Base-by-base conservation (phyloP, 805 yeast genomes). In the Cyberlindnera suaveolens region DNA sequence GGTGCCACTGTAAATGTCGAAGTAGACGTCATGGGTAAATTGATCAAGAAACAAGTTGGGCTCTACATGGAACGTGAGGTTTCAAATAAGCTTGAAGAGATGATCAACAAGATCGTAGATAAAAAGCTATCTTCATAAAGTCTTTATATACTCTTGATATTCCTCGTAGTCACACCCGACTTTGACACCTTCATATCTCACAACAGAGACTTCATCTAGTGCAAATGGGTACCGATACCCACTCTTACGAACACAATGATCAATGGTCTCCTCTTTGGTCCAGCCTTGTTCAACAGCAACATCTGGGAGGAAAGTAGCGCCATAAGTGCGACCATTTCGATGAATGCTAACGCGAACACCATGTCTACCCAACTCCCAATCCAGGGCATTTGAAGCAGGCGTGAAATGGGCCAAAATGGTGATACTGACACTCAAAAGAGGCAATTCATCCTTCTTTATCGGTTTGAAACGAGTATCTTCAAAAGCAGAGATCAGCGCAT, bases 1-100 rank as follows among this genome's bases (percentile, higher is more conserved):
- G 90, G 87, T 1, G 83, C 74, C 33, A 52, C 58, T 15, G 95
- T 93, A 23, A 93, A 93, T 56, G 80, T 93, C 39, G 99, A 93
- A 65, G 99, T 93, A 29, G 99, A 93, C 63, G 70, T 91, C 40
- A 85, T 91, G 33, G 99, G 98, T 16, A 93, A 93, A 66, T 72
- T 89, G 46, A 78, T 91, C 44, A 96, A 87, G 58, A 81, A 87
- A 62, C 98, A 91, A 65, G 83, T 93, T 42, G 74, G 72, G 45
- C 44, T 72, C 31, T 71, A 75, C 49, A 65, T 85, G 46, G 49
- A 46, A 39, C 41, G 36, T 15, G 46, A 45, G 34, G 41, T 48
- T 6, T 10, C 44, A 29, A 33, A 38, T 18, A 40, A 48, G 31
- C 64, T 85, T 43, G 52, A 49, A 18, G 10, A 36, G 10, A 29